Evolutionary conservation across 768 basidiomycete genomes (phyloP), one percentile per base, ranked within the genome.

Genomic region (Suillus cothurnatus): DNA sequence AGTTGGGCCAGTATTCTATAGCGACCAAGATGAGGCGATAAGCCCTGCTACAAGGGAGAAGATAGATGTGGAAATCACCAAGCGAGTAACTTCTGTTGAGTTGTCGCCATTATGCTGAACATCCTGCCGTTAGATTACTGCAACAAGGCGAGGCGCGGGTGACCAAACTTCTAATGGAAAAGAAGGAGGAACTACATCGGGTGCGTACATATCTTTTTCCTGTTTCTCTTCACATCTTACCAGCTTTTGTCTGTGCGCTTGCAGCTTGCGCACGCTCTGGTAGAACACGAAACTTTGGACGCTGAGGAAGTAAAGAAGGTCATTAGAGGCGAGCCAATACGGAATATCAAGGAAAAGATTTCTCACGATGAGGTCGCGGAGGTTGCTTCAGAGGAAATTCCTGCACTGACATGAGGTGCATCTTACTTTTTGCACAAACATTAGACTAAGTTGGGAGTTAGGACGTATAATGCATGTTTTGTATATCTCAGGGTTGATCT

Each of bases 211-310:
- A 17, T 49, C 21, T 52, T 53, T 36, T 62, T 28, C n/a, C 7
- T 2, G 11, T 61, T 34, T 53, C 32, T 45, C 12, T 34, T 17
- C 26, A 0, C 17, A 19, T 36, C 45, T 67, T 64, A 67, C 14
- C 7, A 31, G 23, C 38, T 38, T 23, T 47, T 23, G 56, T 66
- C 19, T 31, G 34, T 57, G 63, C 38, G 58, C 11, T 36, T 36
- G 38, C 68, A 95, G 94, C 87, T 99, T 47, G 96, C 97, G 2
- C 85, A 86, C 62, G 97, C 97, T 12, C 80, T 99, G 64, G 91
- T 99, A 15, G 95, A 98, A 75, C 91, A 97, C 77, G 97, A 99
- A 81, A 98, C 97, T 23, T 81, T 99, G 68, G 89, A 90, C 69
- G 81, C 86, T 47, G 90, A 93, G 12, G 95, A 99, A 77, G 96